A percentile compares a stretch with the other conserved stretches of the same genome.
phyloP scores from a whole-genome alignment of 257 asterid species.

The Phtheirospermum japonicum region DNA sequence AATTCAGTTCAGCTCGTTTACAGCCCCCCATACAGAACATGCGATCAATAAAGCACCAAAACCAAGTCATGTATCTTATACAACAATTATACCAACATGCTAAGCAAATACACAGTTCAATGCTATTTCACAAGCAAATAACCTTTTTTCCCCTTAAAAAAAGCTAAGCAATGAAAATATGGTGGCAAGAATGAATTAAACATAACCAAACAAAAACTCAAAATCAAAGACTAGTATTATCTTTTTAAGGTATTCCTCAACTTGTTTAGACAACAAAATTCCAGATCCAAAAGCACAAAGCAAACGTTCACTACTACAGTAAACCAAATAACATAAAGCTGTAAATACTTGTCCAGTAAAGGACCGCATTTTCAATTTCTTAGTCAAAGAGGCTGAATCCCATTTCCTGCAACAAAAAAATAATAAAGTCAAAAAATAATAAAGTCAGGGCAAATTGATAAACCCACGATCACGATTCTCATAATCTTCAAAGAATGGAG shows the following conservation, averaged over 20 bases:
- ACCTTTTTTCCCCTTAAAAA: too few relatives aligned
- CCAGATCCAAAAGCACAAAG: neutral
- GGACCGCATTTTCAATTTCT: neutral
- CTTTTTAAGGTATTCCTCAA: neutral
- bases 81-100: too few relatives aligned
- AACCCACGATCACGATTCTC: too few relatives aligned
- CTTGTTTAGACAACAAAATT: neutral
- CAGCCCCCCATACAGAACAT: too few relatives aligned
- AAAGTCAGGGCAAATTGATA: neutral
- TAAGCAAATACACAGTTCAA: too few relatives aligned
- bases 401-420: neutral
- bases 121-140: too few relatives aligned
- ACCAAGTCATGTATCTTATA: too few relatives aligned
- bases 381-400: conserved; percentile 6
- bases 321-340: neutral
- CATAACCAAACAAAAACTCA: neutral
- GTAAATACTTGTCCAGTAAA: neutral
- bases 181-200: too few relatives aligned
- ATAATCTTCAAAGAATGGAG: too few relatives aligned
- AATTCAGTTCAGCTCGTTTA: too few relatives aligned
- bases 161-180: too few relatives aligned
- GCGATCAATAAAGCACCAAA: too few relatives aligned
- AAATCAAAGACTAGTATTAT: neutral
- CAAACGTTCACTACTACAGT: neutral
- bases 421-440: neutral